These are phyloP conservation scores for Monosporozyma siamensis DNA, from an alignment of 805 yeast genomes.

Conservation along the genomic window DNA sequence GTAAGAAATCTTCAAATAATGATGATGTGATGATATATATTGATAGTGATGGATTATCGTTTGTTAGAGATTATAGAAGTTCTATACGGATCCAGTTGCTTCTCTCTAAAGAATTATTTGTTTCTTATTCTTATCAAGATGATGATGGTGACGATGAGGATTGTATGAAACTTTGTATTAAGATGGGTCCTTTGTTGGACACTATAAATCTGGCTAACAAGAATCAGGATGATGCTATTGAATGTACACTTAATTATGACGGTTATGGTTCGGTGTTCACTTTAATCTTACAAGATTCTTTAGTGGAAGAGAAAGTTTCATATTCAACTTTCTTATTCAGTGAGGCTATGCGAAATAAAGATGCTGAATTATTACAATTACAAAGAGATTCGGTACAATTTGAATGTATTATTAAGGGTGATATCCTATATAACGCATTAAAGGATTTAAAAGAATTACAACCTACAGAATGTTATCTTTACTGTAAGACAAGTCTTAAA, in stretches of 20 bases:
- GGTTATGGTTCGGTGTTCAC: constrained; percentile 47
- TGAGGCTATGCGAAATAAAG: constrained; percentile 16
- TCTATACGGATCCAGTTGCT: constrained; percentile 30
- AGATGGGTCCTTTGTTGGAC: constrained; percentile 40
- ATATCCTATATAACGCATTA: constrained; percentile 43
- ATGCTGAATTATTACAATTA: constrained; percentile 33
- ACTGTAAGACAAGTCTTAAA: constrained; percentile 30
- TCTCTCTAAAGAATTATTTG: constrained; percentile 27
- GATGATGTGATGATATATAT: constrained; percentile 35
- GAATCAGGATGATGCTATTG: constrained; percentile 29
- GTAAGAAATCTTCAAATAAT: constrained; percentile 7
- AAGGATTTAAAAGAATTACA: constrained; percentile 48
- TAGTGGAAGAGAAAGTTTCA: constrained; percentile 49
- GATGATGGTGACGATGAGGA: constrained; percentile 14
- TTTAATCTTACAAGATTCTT: constrained; percentile 44
- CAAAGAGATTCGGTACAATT: constrained; percentile 37
- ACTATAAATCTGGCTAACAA: constrained; percentile 38
- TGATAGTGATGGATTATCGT: constrained; percentile 42
- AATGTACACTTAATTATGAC: constrained; percentile 42
- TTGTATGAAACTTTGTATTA: constrained; percentile 32
- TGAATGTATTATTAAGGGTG: constrained; percentile 47
- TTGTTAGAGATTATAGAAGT: constrained; percentile 40
- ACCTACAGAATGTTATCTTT: constrained; percentile 42
- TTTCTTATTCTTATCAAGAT: constrained; percentile 19
- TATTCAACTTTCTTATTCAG: constrained; percentile 38